Evolutionary conservation across 208 protist species (phyloP), one percentile per base, ranked within the genome.

Genomic region (Strigomonas culicis): DNA sequence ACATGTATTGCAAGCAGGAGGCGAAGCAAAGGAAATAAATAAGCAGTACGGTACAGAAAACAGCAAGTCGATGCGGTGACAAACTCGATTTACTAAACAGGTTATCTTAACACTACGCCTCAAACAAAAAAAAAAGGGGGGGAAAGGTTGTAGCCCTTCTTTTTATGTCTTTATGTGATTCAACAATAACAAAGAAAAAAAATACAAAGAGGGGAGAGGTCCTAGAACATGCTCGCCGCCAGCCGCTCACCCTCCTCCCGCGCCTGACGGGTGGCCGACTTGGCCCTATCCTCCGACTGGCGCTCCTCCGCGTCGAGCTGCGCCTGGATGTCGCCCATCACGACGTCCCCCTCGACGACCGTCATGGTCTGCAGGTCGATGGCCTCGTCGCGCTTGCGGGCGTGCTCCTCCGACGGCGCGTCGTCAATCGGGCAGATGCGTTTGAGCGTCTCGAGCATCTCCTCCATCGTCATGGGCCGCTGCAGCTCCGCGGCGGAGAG

Each of bases 351-450:
- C 3, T 74, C 46, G 7, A 88, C 63, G 63, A 91, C 72, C 17
- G 74, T 87, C 75, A 94, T 92, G 44, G 82, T 90, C 63, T 89
- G 87, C 67, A 96, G 34, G 22, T 89, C 65, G 19, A 86, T 19
- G 22, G 74, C 59, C 32, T 81, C 49, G 24, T 88, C 73, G 6
- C 72, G 66, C 63, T 79, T 77, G 11, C 60, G 64, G 10, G 53
- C 72, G 59, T 95, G 89, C 60, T 92, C 89, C 27, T 80, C 70
- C 10, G 81, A 80, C 6, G 84, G 69, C 28, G 84, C 80, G 44
- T 89, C 83, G 62, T 95, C 90, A 32, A 95, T 82, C 0, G 86
- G 82, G 44, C 70, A 73, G 44, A 74, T 62, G 11, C 31, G 51
- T 39, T 72, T 31, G 50, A 93, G 67, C 44, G 67, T 58, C 58